Evolutionary conservation across 768 basidiomycete genomes (phyloP).

Genomic region (Amanita rubescens): DNA sequence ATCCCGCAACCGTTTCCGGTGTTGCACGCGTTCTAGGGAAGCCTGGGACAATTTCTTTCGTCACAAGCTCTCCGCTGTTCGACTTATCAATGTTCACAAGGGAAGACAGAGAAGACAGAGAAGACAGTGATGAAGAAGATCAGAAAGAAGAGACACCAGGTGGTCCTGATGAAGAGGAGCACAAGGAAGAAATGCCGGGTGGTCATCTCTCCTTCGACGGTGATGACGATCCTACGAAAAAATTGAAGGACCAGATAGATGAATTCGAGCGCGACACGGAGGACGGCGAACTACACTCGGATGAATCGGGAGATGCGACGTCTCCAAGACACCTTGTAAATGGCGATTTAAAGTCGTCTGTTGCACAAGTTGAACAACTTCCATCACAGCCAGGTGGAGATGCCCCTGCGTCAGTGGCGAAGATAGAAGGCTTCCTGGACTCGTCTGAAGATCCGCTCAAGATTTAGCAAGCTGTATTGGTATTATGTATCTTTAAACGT

Average conservation of each 20-base stretch:
- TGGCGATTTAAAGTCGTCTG: constrained; percentile 30
- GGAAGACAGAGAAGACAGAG: constrained; percentile 13
- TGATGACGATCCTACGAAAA: constrained; percentile 50
- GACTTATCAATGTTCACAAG: no score
- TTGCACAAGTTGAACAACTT: constrained; percentile 40
- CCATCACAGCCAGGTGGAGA: constrained; percentile 46
- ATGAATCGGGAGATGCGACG: constrained; percentile 33
- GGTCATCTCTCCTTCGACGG: constrained; percentile 42
- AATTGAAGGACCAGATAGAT: constrained; percentile 53
- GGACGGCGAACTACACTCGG: constrained; percentile 20
- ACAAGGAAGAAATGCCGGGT: constrained; percentile 21
- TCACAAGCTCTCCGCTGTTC: constrained; percentile 37
- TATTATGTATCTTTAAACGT: constrained; percentile 7
- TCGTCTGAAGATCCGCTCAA: constrained; percentile 53
- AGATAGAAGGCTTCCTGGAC: constrained; percentile 60
- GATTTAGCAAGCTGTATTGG: constrained; percentile 1
- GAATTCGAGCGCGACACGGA: constrained; percentile 50
- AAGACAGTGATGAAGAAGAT: constrained; percentile 58
- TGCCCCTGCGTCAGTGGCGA: constrained; percentile 42
- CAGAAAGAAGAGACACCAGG: constrained; percentile 50
- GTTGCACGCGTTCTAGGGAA: constrained; percentile 51
- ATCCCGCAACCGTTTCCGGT: constrained; percentile 31
- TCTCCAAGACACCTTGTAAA: constrained; percentile 39
- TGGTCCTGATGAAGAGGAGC: no score
- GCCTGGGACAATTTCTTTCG: constrained; percentile 59